phyloP scores from a whole-genome alignment of 2,329 filamentous ascomycete genomes.

The Diaporthe vexans region DNA sequence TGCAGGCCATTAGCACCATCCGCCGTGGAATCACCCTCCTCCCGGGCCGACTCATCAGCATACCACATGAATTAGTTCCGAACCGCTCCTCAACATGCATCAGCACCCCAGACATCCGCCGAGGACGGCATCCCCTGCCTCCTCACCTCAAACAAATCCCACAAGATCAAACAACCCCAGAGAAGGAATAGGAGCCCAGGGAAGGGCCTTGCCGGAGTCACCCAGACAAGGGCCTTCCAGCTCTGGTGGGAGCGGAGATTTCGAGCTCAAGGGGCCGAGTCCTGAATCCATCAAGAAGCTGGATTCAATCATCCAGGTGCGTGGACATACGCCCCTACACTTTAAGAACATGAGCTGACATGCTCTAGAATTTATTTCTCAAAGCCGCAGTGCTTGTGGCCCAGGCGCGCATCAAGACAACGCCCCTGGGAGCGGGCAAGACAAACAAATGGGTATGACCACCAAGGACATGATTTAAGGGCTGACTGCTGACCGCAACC shows the following conservation, averaged over 20 bases:
- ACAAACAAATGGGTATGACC: slow-evolving; percentile 88
- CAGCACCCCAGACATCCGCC: slow-evolving; percentile 86
- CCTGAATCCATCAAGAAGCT: slow-evolving; percentile 82
- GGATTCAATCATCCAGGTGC: slow-evolving; percentile 92
- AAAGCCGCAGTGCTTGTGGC: slow-evolving; percentile 90
- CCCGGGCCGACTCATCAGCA: slow-evolving; percentile 35
- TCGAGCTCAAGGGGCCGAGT: slow-evolving; percentile 63
- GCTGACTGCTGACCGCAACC: slow-evolving; percentile 35
- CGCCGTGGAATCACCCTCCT: background rate
- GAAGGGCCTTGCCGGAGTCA: slow-evolving; percentile 55
- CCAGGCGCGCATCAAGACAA: slow-evolving; percentile 82
- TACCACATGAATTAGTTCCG: slow-evolving; percentile 28
- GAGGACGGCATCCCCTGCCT: slow-evolving; percentile 79
- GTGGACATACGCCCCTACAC: slow-evolving; percentile 12
- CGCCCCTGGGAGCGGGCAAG: slow-evolving; percentile 68
- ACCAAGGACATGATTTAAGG: slow-evolving; percentile 12
- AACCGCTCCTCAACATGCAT: slow-evolving; percentile 75
- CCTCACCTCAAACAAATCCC: slow-evolving; percentile 79
- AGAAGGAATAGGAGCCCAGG: slow-evolving; percentile 65
- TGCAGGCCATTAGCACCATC: background rate
- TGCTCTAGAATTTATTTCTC: slow-evolving; percentile 85
- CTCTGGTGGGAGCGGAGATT: slow-evolving; percentile 64
- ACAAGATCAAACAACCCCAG: slow-evolving; percentile 80
- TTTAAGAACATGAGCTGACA: slow-evolving; percentile 35
- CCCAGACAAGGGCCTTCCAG: slow-evolving; percentile 60